Conservation (phyloP, 495 filamentous ascomycete genomes). For the Neurospora sp. region DNA sequence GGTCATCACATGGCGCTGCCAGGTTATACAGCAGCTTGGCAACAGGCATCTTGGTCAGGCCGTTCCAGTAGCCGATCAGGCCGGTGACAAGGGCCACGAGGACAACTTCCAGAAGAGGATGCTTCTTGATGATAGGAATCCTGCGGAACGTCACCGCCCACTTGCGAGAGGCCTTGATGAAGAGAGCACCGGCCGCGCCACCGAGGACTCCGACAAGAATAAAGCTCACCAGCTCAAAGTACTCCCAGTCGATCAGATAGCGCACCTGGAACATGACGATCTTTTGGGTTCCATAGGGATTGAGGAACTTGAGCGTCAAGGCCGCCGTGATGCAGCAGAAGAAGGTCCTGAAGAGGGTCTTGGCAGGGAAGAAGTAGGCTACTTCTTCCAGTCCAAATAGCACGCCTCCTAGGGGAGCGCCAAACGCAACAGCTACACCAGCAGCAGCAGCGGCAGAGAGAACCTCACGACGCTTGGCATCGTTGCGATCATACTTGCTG, state of each 20-base stretch:
- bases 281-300: conserved; percentile 92
- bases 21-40: conserved; percentile 86
- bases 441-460: conserved; percentile 86
- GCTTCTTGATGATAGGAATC: conserved; percentile 67
- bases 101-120: conserved; percentile 78
- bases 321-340: conserved; percentile 95
- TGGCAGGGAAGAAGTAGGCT: conserved; percentile 95
- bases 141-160: conserved; percentile 88
- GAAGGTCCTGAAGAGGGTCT: conserved; percentile 95
- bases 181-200: conserved; percentile 75
- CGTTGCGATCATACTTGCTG: conserved; percentile 85
- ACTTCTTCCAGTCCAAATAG: conserved; percentile 94
- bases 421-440: conserved; percentile 91
- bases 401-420: conserved; percentile 85
- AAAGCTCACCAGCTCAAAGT: conserved; percentile 83
- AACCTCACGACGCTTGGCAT: conserved; percentile 79
- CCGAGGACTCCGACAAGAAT: conserved; percentile 77
- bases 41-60: conserved; percentile 78
- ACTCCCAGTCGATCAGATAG: conserved; percentile 86
- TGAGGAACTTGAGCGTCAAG: conserved; percentile 82
- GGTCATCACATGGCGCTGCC: conserved; percentile 65
- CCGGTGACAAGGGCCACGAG: conserved; percentile 83
- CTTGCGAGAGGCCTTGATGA: conserved; percentile 86
- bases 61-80: conserved; percentile 84
- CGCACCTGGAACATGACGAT: conserved; percentile 93